Conservation (phyloP, 1,139 yeast species). For the Spencermartinsiella ligniputridi region DNA sequence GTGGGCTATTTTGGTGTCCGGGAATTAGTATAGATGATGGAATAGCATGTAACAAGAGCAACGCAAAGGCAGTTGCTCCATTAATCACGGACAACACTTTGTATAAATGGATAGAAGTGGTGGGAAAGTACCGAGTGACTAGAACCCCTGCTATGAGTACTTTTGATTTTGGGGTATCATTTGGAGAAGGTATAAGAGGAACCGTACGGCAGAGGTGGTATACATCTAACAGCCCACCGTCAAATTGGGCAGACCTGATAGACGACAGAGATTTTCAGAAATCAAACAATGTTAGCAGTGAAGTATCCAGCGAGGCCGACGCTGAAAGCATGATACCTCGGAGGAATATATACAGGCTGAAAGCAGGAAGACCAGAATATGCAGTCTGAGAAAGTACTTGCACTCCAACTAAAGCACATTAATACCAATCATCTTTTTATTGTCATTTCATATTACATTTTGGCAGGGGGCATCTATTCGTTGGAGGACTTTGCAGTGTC, state of each 20-base stretch:
- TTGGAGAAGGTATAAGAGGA: neutral
- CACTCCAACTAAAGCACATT: too few relatives aligned
- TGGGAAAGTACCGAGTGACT: neutral
- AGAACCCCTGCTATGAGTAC: conserved; percentile 13
- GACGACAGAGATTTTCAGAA: neutral
- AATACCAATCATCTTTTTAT: too few relatives aligned
- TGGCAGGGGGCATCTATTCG: too few relatives aligned
- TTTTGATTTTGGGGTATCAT: conserved; percentile 3
- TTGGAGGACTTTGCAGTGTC: too few relatives aligned
- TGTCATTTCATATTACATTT: too few relatives aligned
- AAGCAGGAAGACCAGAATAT: conserved; percentile 1
- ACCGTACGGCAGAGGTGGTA: neutral
- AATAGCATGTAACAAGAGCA: conserved; percentile 17
- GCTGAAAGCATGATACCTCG: neutral
- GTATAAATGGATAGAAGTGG: conserved; percentile 16
- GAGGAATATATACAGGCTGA: conserved; percentile 1
- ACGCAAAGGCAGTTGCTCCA: conserved; percentile 23
- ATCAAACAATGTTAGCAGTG: too few relatives aligned
- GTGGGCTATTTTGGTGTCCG: conserved; percentile 56
- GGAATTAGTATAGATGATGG: conserved; percentile 27
- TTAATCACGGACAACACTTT: conserved; percentile 21
- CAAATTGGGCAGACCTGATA: conserved; percentile 6
- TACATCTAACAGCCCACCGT: conserved; percentile 4
- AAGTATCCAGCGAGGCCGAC: too few relatives aligned
- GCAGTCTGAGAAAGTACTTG: too few relatives aligned